Base-by-base conservation (phyloP, 2,329 filamentous ascomycete genomes). In the Aspergillus tanneri region DNA sequence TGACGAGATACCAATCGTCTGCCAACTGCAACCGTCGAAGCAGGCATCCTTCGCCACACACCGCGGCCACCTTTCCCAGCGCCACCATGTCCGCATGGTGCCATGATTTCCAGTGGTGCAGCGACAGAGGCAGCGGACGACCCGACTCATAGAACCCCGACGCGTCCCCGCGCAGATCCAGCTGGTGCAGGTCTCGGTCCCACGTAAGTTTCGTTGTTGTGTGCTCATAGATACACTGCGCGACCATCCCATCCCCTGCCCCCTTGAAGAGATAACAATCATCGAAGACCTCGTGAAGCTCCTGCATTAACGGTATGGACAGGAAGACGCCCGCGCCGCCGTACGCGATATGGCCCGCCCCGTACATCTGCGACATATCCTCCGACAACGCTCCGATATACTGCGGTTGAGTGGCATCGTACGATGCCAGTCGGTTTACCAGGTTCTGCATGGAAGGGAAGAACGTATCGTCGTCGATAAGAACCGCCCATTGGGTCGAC, bases 101-200 rank as follows among this genome's bases (percentile, higher is more conserved):
- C 79, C 81, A 84, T 10, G 75, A 79, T 61, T 82, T 83, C 80
- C 81, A 84, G 68, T 85, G 82, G 61, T 85, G 82, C 7, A 85
- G 67, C 42, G 76, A 82, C 12, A 84, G 65, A 0, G 79, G 77
- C 12, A 71, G 66, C 23, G 59, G 58, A 19, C 74, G 65, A 1
- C 80, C 79, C 2, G 77, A 75, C 65, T 85, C 82, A 62, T 82
- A 85, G 58, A 84, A 82, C 0, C 82, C 82, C 2, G 77, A 76
- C 21, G 76, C 64, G 51, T 85, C 81, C 25, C 72, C 73, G 28
- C 67, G 67, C 53, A 84, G 67, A 58, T 85, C 82, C 44, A 83
- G 71, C 63, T 84, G 82, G 54, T 77, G 76, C 14, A 85, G 70
- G 2, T 76, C 77, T 4, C 73, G 72, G 14, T 84, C 68, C 23